Conservation (phyloP, 768 basidiomycete species). For the Boletus rufocinnamomeus region DNA sequence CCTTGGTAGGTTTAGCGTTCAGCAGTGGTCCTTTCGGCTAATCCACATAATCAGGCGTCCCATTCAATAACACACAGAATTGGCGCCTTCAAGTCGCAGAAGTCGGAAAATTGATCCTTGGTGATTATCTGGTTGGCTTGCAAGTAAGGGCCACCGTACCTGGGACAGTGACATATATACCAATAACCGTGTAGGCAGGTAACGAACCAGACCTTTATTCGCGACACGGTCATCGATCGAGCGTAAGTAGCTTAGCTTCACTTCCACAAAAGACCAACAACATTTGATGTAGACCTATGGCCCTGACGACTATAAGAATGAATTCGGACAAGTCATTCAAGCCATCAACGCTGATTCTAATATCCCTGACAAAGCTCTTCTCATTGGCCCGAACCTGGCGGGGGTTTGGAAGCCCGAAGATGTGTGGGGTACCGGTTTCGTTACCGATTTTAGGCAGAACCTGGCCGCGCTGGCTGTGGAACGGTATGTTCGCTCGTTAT, state of each 20-base stretch:
- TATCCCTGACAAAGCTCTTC: slow-evolving; percentile 43
- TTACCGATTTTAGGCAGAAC: slow-evolving; percentile 43
- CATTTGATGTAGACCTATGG: slow-evolving; percentile 13
- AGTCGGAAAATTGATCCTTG: slow-evolving; percentile 61
- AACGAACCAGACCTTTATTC: slow-evolving; percentile 82
- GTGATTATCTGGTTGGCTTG: slow-evolving; percentile 64
- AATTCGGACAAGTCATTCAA: slow-evolving; percentile 44
- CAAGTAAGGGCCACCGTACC: slow-evolving; percentile 9
- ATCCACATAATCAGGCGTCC: slow-evolving; percentile 43
- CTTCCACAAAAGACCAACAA: not conserved
- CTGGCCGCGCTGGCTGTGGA: slow-evolving; percentile 55
- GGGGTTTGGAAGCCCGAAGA: slow-evolving; percentile 53
- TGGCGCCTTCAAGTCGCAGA: slow-evolving; percentile 57
- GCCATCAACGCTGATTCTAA: slow-evolving; percentile 43
- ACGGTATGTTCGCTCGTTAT: slow-evolving; percentile 38
- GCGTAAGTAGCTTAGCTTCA: not conserved
- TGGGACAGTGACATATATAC: not conserved
- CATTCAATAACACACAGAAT: slow-evolving; percentile 65
- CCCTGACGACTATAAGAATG: slow-evolving; percentile 48
- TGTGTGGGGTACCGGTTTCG: slow-evolving; percentile 55
- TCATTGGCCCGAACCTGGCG: slow-evolving; percentile 68
- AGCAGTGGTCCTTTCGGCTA: not conserved
- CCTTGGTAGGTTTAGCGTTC: slow-evolving; percentile 39
- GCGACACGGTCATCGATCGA: slow-evolving; percentile 36
- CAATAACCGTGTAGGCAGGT: slow-evolving; percentile 47